phyloP scores from a whole-genome alignment of 2,329 filamentous ascomycete genomes.

The Lasiodiplodia sp. region DNA sequence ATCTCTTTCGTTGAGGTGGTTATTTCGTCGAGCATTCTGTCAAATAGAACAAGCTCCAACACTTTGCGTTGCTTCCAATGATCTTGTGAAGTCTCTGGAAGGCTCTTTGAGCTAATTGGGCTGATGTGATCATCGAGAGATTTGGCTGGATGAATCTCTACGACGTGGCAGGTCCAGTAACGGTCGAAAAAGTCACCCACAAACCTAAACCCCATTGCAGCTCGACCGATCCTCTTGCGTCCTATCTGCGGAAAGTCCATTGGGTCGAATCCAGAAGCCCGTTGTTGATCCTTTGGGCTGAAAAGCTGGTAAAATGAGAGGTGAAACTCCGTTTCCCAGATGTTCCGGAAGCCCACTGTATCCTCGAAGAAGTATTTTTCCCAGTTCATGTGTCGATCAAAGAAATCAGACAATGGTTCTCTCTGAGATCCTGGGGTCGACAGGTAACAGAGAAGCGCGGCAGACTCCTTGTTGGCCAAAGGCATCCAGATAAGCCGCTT shows the following conservation, averaged over 20 bases:
- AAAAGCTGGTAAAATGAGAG: slow-evolving; percentile 37
- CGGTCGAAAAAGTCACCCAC: slow-evolving; percentile 44
- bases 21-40: slow-evolving; percentile 34
- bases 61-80: slow-evolving; percentile 40
- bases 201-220: slow-evolving; percentile 39
- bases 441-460: slow-evolving; percentile 32
- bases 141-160: slow-evolving; percentile 32
- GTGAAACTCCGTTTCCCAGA: slow-evolving; percentile 43
- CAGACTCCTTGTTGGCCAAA: not conserved
- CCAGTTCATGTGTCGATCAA: slow-evolving; percentile 34
- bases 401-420: slow-evolving; percentile 33
- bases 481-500: slow-evolving; percentile 26
- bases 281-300: not conserved
- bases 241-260: not conserved
- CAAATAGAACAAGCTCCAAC: slow-evolving; percentile 39
- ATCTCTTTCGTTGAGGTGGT: not conserved
- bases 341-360: slow-evolving; percentile 35
- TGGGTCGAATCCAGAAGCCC: not conserved
- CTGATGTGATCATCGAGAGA: not conserved
- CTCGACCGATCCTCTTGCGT: slow-evolving; percentile 30
- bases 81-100: not conserved
- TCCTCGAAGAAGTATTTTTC: slow-evolving; percentile 38
- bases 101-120: not conserved
- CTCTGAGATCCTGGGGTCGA: slow-evolving; percentile 30
- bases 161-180: slow-evolving; percentile 44